Base-by-base conservation (phyloP, 2,329 filamentous ascomycete genomes). In the Berkeleyomyces basicola region DNA sequence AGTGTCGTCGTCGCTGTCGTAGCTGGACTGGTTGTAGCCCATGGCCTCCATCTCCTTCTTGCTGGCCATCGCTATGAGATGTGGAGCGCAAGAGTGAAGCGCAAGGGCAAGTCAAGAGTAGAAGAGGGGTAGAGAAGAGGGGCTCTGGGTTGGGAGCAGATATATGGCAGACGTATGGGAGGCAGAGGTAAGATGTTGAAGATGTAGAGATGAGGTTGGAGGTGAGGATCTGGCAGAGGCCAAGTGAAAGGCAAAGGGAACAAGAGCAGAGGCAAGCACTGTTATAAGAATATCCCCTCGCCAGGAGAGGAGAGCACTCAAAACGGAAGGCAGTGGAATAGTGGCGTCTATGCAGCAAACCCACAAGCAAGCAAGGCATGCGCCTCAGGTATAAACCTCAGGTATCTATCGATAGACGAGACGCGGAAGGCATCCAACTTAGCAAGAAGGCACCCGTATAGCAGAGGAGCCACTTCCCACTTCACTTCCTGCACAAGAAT, bases 1-100 rank as follows among this genome's bases (percentile, higher is more conserved):
- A 37, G 10, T 10, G 4, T 55, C 11, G n/a, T 55, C 33, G 33
- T 55, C 51, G 51, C 51, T 39, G 6, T 55, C 33, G 3, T 39
- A 37, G 33, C 6, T 39, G 4, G 51, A 37, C n/a, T 39, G 51
- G 33, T 16, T 39, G 33, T 55, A 55, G 33, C 51, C 51, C 51
- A 39, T 37, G 9, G 60, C 60, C 49, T 61, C 60, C 16, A 61
- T 49, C 23, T 46, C 37, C 36, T 61, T 61, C 16, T 33, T 43
- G 49, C 60, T 57, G 51, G 33, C 11, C 33, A 55, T 55, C 6
- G 36, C 16, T 6, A 31, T 11, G 9, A 16, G 47, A 31, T n/a
- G 47, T 3, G n/a, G 36, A 6, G 33, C 33, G 49, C 49, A 55
- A 55, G 31, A 14, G 31, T 37, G 36, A 7, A 6, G n/a, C 10